These are phyloP conservation scores for Polyplosphaeria fusca DNA, from an alignment of 495 filamentous ascomycete species.

Conservation along the genomic window DNA sequence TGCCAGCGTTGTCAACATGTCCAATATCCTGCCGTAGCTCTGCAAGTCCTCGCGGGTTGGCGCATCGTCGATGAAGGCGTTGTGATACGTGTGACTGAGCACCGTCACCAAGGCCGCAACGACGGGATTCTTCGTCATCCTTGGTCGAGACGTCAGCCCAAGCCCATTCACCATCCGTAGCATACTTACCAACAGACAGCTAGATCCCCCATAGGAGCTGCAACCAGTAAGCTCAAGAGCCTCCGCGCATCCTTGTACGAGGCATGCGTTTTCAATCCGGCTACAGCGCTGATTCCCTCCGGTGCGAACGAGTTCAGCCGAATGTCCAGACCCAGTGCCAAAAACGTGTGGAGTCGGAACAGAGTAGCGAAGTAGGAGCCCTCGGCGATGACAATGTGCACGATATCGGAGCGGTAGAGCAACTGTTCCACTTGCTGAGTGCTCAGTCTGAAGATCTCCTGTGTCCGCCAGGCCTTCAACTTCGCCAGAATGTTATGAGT, in stretches of 20 bases:
- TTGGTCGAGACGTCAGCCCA: not conserved
- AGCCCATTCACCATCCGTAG: not conserved
- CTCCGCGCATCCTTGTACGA: slow-evolving; percentile 1
- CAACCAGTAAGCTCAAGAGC: slow-evolving; percentile 1
- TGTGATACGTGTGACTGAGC: slow-evolving; percentile 5
- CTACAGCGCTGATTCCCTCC: not conserved
- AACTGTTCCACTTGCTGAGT: slow-evolving; percentile 12
- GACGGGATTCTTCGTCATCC: not conserved
- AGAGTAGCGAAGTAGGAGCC: slow-evolving; percentile 21
- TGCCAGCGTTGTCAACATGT: not conserved
- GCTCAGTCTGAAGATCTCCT: slow-evolving; percentile 16
- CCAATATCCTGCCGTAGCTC: not conserved
- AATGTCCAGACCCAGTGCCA: slow-evolving; percentile 10
- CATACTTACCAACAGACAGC: slow-evolving; percentile 8
- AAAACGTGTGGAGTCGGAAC: slow-evolving; percentile 10
- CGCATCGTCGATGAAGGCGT: not conserved
- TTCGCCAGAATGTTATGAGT: not conserved
- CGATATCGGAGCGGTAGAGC: slow-evolving; percentile 21
- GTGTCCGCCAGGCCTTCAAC: not conserved
- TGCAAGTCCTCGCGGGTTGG: not conserved
- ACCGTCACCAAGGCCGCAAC: slow-evolving; percentile 10
- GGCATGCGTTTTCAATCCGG: not conserved
- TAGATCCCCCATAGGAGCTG: slow-evolving; percentile 6
- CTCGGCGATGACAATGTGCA: slow-evolving; percentile 12
- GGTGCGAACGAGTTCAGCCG: slow-evolving; percentile 17